These are phyloP conservation scores for Collybiopsis confluens DNA, from an alignment of 768 basidiomycete genomes.

Conservation along the genomic window DNA sequence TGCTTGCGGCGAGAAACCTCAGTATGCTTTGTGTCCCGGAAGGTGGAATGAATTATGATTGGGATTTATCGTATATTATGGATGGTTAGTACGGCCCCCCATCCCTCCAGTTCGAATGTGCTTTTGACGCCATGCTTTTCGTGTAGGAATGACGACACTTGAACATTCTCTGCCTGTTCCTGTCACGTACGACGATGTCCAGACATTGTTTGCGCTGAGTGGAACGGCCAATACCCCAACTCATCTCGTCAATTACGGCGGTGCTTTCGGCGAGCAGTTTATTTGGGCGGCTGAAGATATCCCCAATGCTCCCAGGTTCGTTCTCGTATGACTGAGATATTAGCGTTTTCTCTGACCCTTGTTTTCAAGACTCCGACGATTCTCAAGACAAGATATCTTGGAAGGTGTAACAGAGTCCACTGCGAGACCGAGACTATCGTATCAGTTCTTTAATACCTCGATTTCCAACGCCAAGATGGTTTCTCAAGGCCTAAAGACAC, in stretches of 20 bases:
- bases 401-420: constrained; percentile 59
- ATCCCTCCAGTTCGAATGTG: no score
- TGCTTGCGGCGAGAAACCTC: constrained; percentile 56
- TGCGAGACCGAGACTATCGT: constrained; percentile 49
- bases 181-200: constrained; percentile 60
- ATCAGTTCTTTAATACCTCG: constrained; percentile 66
- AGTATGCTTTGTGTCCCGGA: constrained; percentile 73
- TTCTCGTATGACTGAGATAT: no score
- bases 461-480: constrained; percentile 68
- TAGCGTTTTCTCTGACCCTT: not conserved
- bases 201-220: constrained; percentile 58
- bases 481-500: constrained; percentile 51
- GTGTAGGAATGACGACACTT: constrained; percentile 68
- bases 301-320: constrained; percentile 65
- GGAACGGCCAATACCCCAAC: constrained; percentile 74
- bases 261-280: constrained; percentile 59
- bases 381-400: constrained; percentile 61
- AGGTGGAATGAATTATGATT: constrained; percentile 77
- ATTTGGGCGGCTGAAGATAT: constrained; percentile 66
- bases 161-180: constrained; percentile 70
- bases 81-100: constrained; percentile 62
- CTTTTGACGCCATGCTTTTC: no score
- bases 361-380: constrained; percentile 48
- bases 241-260: constrained; percentile 77
- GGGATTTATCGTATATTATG: constrained; percentile 76